Percentiles rank a stretch among this genome's conserved stretches.
phyloP scores from a whole-genome alignment of 169 alveolate species.

The Miamiensis avidus region DNA sequence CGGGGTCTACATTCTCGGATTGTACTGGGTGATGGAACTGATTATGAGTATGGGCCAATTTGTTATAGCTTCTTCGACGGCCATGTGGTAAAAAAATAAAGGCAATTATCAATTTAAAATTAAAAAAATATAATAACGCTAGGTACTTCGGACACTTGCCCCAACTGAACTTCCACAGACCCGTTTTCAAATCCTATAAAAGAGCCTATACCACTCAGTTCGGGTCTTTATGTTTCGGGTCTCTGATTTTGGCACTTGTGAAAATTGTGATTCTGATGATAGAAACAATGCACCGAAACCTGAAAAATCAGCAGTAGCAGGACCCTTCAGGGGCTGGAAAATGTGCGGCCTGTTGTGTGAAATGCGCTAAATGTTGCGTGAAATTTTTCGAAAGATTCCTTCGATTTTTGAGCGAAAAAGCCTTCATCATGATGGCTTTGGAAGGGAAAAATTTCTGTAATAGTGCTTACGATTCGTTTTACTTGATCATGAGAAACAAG shows the following conservation, averaged over 20 bases:
- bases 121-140: too few relatives aligned
- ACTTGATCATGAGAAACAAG: constrained; percentile 32
- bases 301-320: background rate
- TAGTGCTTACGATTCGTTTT: constrained; percentile 44
- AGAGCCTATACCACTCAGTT: constrained; percentile 17
- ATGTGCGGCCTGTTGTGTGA: constrained; percentile 7
- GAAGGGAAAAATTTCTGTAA: constrained; percentile 36
- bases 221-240: constrained; percentile 18
- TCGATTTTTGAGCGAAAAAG: constrained; percentile 34
- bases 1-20: background rate
- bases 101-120: too few relatives aligned
- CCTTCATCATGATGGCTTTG: constrained; percentile 42
- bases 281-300: background rate
- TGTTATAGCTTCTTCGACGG: constrained; percentile 1
- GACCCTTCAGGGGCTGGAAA: background rate
- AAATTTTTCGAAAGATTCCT: constrained; percentile 40
- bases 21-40: constrained; percentile 18
- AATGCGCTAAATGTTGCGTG: constrained; percentile 15
- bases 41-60: constrained; percentile 16
- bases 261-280: background rate
- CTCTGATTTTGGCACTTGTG: constrained; percentile 17
- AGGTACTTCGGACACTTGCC: constrained; percentile 16
- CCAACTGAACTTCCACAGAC: background rate
- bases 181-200: constrained; percentile 4
- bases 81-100: constrained; percentile 1